Conservation (phyloP, 805 yeast species). For the Martiniozyma abietophila region DNA sequence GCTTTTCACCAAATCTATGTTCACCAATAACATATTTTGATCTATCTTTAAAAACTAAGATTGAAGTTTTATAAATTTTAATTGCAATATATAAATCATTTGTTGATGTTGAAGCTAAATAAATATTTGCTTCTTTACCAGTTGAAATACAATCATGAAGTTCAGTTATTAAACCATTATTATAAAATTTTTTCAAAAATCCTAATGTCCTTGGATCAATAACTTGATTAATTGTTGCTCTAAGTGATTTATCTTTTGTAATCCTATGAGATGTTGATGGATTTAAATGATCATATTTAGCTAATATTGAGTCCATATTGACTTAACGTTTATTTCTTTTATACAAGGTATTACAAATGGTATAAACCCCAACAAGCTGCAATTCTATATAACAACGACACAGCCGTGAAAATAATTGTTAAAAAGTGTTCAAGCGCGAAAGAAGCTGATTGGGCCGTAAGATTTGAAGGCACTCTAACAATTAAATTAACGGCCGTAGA, state of each 20-base stretch:
- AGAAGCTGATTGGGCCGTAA: constrained; percentile 5
- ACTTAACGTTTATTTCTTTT: too few relatives aligned
- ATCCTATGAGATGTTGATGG: constrained; percentile 33
- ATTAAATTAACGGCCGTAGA: too few relatives aligned
- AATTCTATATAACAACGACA: too few relatives aligned
- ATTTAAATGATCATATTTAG: constrained; percentile 6
- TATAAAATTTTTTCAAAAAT: constrained; percentile 72
- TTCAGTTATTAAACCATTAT: constrained; percentile 72
- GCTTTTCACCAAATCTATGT: constrained; percentile 77
- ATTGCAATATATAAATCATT: constrained; percentile 59
- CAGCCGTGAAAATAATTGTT: too few relatives aligned
- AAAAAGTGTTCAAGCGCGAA: constrained; percentile 7
- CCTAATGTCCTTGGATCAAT: constrained; percentile 88
- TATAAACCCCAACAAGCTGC: too few relatives aligned
- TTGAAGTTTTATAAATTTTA: constrained; percentile 92
- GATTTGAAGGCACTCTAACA: constrained; percentile 3
- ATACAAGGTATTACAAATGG: too few relatives aligned
- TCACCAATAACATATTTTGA: constrained; percentile 96
- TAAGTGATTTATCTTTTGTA: constrained; percentile 74
- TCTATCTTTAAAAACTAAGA: constrained; percentile 92
- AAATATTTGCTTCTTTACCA: constrained; percentile 98
- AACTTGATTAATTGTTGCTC: constrained; percentile 97
- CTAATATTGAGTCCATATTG: too few relatives aligned
- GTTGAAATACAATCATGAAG: constrained; percentile 93
- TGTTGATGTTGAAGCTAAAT: constrained; percentile 54